Evolutionary conservation across 805 yeast species (phyloP), one percentile per base, ranked within the genome.

Genomic region (Candida manassasensis): DNA sequence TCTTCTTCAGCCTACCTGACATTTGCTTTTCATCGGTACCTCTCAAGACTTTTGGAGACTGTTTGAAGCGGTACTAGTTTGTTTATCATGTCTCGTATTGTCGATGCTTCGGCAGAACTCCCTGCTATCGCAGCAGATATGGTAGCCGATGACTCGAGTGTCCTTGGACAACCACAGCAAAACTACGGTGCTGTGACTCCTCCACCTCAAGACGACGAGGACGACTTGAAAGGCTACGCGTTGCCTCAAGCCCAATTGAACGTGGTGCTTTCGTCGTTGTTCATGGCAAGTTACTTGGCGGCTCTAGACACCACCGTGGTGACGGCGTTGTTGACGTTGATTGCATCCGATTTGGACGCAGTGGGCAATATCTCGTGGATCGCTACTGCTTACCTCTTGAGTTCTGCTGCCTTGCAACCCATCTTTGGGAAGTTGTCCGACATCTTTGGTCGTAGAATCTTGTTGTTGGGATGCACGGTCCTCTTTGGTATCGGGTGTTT

Each of bases 381-480:
- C 16, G 88, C 85, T 2, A 78, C 86, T 0, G 73, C 85, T 0
- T 82, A 82, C 47, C 57, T 82, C 28, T 58, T 82, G 28, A 75
- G 87, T 1, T 74, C 81, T 29, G 77, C 88, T 0, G 82, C 85
- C 2, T 79, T 80, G 50, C 89, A 82, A 54, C 89, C 89, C 2
- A 55, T 82, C 15, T 79, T 73, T 44, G 89, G 89, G 6, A 81
- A 79, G 47, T 49, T 82, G 6, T 76, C 84, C 11, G 89, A 82
- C 48, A 79, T 81, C 18, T 81, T 81, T 50, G 88, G 90, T 2
- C 62, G 89, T 42, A 77, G 75, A 45, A 56, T 69, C 3, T 44
- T 63, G 67, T 58, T 75, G 28, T 44, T 79, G 6, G 52, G 74
- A 11, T 79, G 84, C 48, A 69, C 76, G 35, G 43, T 59, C 1